Conservation (phyloP, 2,329 filamentous ascomycete species). For the Fusarium euwallaceae region DNA sequence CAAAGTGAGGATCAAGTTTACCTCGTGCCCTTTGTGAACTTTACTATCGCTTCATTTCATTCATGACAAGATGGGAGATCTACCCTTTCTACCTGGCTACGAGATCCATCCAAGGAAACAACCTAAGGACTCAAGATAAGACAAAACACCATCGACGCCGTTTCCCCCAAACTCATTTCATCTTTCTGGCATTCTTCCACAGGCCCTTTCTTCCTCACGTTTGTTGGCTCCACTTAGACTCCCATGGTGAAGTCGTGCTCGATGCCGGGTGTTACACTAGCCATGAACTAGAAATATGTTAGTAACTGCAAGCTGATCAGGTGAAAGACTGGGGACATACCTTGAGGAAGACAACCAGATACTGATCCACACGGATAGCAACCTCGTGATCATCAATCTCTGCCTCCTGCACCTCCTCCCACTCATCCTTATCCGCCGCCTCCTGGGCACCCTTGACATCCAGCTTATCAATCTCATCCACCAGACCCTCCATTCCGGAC, state of each 20-base stretch:
- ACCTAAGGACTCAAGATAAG: neutral
- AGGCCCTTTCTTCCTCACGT: neutral
- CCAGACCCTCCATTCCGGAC: conserved; percentile 84
- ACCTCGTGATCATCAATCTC: conserved; percentile 78
- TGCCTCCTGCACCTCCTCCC: conserved; percentile 73
- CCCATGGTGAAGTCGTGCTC: conserved; percentile 45
- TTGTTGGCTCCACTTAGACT: conserved; percentile 27
- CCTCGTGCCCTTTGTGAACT: neutral
- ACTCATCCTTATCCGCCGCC: conserved; percentile 69
- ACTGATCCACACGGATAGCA: conserved; percentile 89
- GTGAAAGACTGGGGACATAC: conserved; percentile 57
- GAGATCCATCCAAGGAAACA: conserved; percentile 1
- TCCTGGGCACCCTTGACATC: conserved; percentile 67
- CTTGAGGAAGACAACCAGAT: conserved; percentile 89
- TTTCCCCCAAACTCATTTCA: conserved; percentile 22
- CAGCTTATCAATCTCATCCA: conserved; percentile 81
- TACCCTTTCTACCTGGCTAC: conserved; percentile 18
- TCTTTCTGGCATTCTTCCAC: neutral
- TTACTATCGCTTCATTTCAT: conserved; percentile 15
- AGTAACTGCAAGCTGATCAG: neutral
- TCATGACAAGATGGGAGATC: conserved; percentile 22
- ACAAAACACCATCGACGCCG: conserved; percentile 41
- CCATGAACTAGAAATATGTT: conserved; percentile 70
- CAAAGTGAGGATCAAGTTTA: neutral
- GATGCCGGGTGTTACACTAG: conserved; percentile 93